phyloP scores from a whole-genome alignment of 345 rosid genomes.

The Limnanthes douglasii region DNA sequence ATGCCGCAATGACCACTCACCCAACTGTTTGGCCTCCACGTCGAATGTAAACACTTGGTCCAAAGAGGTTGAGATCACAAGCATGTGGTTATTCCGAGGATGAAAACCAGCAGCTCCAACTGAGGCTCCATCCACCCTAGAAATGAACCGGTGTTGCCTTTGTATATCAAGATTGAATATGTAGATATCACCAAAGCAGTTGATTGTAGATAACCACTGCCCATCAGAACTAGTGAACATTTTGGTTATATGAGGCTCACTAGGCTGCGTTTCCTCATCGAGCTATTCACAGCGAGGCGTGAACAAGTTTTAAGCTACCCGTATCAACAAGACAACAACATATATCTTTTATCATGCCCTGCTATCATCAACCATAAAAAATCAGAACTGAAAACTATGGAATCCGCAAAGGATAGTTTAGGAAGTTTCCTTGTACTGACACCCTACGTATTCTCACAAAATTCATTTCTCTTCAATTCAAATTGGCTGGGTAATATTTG shows the following conservation, averaged over 20 bases:
- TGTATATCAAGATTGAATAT: slow-evolving; percentile 61
- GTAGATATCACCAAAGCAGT: slow-evolving; percentile 91
- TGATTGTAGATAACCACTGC: slow-evolving; percentile 83
- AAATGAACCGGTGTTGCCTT: slow-evolving; percentile 96
- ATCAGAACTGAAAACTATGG: slow-evolving; percentile 73
- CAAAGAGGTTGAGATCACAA: slow-evolving; percentile 60
- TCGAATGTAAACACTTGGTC: slow-evolving; percentile 78
- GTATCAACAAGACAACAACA: slow-evolving; percentile 60
- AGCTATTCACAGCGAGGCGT: slow-evolving; percentile 37
- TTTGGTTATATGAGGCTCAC: slow-evolving; percentile 75
- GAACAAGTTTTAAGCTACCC: slow-evolving; percentile 37
- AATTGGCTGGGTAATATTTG: slow-evolving; percentile 48
- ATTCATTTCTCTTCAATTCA: slow-evolving; percentile 39
- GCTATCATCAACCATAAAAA: slow-evolving; percentile 51
- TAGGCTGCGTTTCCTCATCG: slow-evolving; percentile 26
- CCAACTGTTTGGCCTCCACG: slow-evolving; percentile 76
- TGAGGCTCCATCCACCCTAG: slow-evolving; percentile 86
- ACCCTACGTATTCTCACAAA: slow-evolving; percentile 35
- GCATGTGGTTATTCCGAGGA: slow-evolving; percentile 48
- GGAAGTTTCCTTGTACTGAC: slow-evolving; percentile 60
- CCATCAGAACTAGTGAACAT: slow-evolving; percentile 74
- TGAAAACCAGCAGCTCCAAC: slow-evolving; percentile 90
- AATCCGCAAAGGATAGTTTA: slow-evolving; percentile 54
- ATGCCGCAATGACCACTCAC: slow-evolving; percentile 61
- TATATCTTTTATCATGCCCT: slow-evolving; percentile 71